These are phyloP conservation scores for Saturnispora zaruensis DNA, from an alignment of 805 yeast genomes.

Conservation along the genomic window DNA sequence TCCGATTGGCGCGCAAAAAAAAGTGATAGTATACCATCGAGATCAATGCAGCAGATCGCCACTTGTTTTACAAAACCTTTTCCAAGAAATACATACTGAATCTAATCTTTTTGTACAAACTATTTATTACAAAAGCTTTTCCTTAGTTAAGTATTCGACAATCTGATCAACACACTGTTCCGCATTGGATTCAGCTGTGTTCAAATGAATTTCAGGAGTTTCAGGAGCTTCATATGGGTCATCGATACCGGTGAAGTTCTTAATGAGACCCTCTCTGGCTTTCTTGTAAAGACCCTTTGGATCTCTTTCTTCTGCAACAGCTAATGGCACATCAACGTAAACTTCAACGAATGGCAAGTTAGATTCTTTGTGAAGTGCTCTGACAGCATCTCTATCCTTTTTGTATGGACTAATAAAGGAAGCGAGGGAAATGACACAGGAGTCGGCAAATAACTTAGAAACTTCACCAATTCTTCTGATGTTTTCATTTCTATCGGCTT, in stretches of 20 bases:
- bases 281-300: conserved; percentile 96
- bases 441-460: conserved; percentile 85
- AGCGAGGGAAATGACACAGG: conserved; percentile 80
- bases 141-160: conserved; percentile 46
- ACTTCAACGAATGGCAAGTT: conserved; percentile 83
- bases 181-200: conserved; percentile 59
- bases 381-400: conserved; percentile 75
- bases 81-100: not conserved
- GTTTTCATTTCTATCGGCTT: conserved; percentile 87
- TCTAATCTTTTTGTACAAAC: not conserved
- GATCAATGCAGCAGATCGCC: too few relatives aligned
- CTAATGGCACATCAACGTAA: conserved; percentile 85
- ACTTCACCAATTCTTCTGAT: conserved; percentile 94
- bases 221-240: conserved; percentile 96
- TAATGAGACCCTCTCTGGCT: conserved; percentile 90
- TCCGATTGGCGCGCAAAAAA: too few relatives aligned
- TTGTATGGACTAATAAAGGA: conserved; percentile 91
- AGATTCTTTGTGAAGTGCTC: conserved; percentile 71
- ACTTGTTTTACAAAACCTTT: not conserved
- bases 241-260: conserved; percentile 90
- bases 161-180: conserved; percentile 77
- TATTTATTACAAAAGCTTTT: conserved; percentile 11
- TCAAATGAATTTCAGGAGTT: conserved; percentile 71
- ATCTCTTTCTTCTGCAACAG: conserved; percentile 93
- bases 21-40: too few relatives aligned